Base-by-base conservation (phyloP, 345 rosid species). In the Excoecaria agallocha region DNA sequence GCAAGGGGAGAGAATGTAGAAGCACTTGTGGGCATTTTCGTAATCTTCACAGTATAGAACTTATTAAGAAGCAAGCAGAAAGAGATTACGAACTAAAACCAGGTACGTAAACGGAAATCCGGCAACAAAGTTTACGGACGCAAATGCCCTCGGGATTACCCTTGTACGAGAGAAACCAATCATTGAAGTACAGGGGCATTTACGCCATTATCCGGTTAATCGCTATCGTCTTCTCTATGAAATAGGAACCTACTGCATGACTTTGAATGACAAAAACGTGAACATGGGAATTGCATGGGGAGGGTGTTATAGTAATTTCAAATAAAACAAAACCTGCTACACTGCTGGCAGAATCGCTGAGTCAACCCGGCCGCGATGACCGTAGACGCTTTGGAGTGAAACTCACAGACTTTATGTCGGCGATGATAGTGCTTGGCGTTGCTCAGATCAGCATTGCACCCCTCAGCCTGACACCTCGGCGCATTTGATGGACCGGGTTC, bases 321-420 rank as follows among this genome's bases (percentile, higher is more conserved):
- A 6, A 78, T 80, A 30, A 30, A 30, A 30, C 1, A 30, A 30
- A 30, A 91, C 99, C 99, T 92, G 98, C 99, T 95, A 68, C 99
- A 95, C 86, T 95, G 99, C 81, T 95, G 99, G 86, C 99, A 95
- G 88, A 95, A 95, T 39, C 99, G 91, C 86, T 95, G 99, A 80
- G 97, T 92, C 71, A 89, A 77, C 8, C 99, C 97, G 77, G 91
- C 91, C 4, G 97, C 88, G 9, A 91, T 81, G 57, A 92, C 99
- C 2, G 97, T 90, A 7, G 99, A 85, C 1, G 99, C 95, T 67
- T 95, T 95, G 24, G 99, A 95, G 84, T 95, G 99, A 74, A 87
- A 95, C 80, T 95, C 99, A 66, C 99, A 95, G 45, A 95, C 99
- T 81, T 95, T 95, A 72, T 95, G 99, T 70, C 99, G 89, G 48